Evolutionary conservation across 139 green algal genomes (phyloP).

Genomic region (Spirogloea muscicola): DNA sequence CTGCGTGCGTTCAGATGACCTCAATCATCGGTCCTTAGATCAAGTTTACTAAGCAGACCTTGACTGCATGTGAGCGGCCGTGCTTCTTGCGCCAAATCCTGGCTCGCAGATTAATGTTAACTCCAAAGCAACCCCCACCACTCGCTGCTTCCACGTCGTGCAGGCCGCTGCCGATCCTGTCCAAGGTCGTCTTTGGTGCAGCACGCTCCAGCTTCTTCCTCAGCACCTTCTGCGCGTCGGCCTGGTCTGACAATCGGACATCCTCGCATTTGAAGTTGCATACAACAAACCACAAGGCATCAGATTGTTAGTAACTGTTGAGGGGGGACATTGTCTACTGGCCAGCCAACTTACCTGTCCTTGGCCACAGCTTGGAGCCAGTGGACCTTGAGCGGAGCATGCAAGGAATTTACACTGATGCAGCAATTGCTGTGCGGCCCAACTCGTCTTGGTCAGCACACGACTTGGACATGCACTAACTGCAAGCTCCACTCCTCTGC

Average conservation of each 20-base stretch:
- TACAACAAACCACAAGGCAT: not conserved
- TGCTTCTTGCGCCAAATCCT: too few relatives aligned
- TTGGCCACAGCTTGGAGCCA: not conserved
- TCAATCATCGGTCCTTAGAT: too few relatives aligned
- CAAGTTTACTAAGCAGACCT: too few relatives aligned
- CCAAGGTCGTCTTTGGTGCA: conserved; percentile 61
- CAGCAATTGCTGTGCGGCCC: not conserved
- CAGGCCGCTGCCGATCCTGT: conserved; percentile 57
- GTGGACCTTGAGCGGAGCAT: too few relatives aligned
- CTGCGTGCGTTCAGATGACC: too few relatives aligned
- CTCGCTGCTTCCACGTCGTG: too few relatives aligned
- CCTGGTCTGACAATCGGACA: conserved; percentile 54
- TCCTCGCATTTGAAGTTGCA: not conserved
- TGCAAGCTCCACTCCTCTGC: not conserved
- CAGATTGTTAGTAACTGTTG: not conserved
- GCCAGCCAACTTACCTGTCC: not conserved
- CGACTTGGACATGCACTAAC: not conserved
- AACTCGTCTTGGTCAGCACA: not conserved
- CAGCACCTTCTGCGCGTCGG: conserved; percentile 68
- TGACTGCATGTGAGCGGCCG: too few relatives aligned
- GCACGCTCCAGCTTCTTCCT: conserved; percentile 81
- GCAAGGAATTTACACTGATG: not conserved
- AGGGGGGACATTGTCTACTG: not conserved
- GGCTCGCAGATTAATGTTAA: too few relatives aligned
- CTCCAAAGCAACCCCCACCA: too few relatives aligned